A percentile compares a stretch with the other conserved stretches of the same genome.
Conservation (phyloP, 495 filamentous ascomycete genomes). For the Penicillium samsonianum region DNA sequence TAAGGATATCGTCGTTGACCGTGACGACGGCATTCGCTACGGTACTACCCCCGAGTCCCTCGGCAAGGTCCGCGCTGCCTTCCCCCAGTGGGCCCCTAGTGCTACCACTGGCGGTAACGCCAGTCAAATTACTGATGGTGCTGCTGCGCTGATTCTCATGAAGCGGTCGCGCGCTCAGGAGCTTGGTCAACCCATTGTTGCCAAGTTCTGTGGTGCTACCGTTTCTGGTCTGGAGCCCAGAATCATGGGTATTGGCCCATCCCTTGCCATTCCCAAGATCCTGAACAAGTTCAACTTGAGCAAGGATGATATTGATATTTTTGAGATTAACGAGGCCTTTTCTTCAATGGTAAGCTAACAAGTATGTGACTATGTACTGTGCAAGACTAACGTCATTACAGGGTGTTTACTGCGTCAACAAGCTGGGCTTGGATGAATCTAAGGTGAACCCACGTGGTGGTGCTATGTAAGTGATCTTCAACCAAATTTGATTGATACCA, state of each 20-base stretch:
- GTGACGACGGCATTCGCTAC: constrained; percentile 86
- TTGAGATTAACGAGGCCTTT: constrained; percentile 97
- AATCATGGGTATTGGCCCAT: constrained; percentile 97
- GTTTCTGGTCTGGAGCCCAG: constrained; percentile 83
- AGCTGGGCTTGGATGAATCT: constrained; percentile 69
- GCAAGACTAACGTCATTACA: constrained; percentile 20
- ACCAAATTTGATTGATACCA: background rate
- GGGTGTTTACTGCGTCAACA: constrained; percentile 81
- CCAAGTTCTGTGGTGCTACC: constrained; percentile 88
- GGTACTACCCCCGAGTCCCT: constrained; percentile 84
- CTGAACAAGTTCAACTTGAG: constrained; percentile 73
- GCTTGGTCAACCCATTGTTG: constrained; percentile 84
- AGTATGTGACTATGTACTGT: background rate
- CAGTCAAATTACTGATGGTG: constrained; percentile 92
- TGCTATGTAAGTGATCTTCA: constrained; percentile 53
- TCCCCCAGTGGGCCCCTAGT: constrained; percentile 83
- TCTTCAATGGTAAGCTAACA: constrained; percentile 73
- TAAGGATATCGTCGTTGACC: constrained; percentile 73
- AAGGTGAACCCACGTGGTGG: constrained; percentile 92
- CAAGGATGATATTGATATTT: constrained; percentile 81
- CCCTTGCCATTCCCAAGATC: constrained; percentile 91
- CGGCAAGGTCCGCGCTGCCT: constrained; percentile 83
- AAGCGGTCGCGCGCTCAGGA: constrained; percentile 82
- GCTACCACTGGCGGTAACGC: constrained; percentile 89
- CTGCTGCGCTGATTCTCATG: constrained; percentile 89